Conservation (phyloP, 1,139 yeast species). For the Geotrichum armillariae region DNA sequence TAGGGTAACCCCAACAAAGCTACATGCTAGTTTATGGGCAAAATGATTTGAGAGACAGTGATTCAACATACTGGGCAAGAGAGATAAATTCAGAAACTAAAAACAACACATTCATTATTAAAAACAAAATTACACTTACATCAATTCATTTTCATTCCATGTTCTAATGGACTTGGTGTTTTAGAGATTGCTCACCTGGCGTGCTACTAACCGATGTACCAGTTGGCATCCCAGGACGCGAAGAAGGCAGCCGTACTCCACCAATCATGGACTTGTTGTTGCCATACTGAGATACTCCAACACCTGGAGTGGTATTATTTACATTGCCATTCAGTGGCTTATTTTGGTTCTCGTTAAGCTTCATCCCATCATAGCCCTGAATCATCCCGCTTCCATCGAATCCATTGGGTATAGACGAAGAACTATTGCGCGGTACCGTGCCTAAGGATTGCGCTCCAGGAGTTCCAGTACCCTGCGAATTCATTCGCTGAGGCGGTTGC, state of each 20-base stretch:
- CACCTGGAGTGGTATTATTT: neutral
- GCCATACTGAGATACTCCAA: neutral
- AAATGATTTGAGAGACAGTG: too few relatives aligned
- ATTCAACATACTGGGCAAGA: too few relatives aligned
- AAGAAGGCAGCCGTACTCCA: neutral
- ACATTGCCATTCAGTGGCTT: slow-evolving; percentile 13
- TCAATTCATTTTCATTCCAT: neutral
- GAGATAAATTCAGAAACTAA: neutral
- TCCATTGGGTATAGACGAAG: neutral
- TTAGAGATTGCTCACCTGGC: slow-evolving; percentile 2
- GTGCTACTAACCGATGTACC: neutral
- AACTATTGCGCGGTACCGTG: neutral
- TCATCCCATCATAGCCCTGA: slow-evolving; percentile 1
- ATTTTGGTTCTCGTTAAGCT: slow-evolving; percentile 15
- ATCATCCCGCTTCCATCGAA: neutral
- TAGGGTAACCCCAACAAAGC: neutral
- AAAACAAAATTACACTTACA: neutral
- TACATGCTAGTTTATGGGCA: neutral
- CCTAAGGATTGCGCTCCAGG: neutral
- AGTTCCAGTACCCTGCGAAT: neutral
- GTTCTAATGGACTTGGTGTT: neutral
- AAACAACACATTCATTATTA: neutral
- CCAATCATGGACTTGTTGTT: neutral
- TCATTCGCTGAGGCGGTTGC: neutral
- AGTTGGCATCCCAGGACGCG: neutral